phyloP scores from a whole-genome alignment of 176 grass and related monocot genomes.

The Paspalum vaginatum region DNA sequence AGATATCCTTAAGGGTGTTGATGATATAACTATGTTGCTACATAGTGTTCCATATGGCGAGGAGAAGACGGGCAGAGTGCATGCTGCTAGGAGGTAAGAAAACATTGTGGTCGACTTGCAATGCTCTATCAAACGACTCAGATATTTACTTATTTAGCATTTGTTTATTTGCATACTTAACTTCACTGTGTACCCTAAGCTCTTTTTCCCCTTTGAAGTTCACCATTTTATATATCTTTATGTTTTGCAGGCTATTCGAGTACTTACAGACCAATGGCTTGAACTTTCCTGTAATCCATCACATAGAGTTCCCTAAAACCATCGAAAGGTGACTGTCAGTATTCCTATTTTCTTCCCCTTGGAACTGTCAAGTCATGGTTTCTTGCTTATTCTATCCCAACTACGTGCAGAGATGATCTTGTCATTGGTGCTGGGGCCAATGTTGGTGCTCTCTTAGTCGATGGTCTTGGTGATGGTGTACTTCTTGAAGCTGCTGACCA shows the following conservation, averaged over 20 bases:
- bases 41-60: slow-evolving; percentile 77
- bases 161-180: slow-evolving; percentile 15
- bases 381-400: slow-evolving; percentile 42
- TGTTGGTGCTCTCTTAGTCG: slow-evolving; percentile 85
- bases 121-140: background rate
- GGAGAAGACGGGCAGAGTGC: slow-evolving; percentile 81
- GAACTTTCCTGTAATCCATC: slow-evolving; percentile 90
- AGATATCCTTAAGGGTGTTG: slow-evolving; percentile 72
- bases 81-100: slow-evolving; percentile 81
- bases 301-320: slow-evolving; percentile 75
- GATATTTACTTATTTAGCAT: background rate
- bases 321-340: slow-evolving; percentile 53
- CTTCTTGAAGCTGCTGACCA: slow-evolving; percentile 82
- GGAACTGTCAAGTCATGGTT: background rate
- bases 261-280: slow-evolving; percentile 76
- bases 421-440: slow-evolving; percentile 89
- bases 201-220: slow-evolving; percentile 5
- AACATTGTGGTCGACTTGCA: background rate
- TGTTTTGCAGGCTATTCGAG: slow-evolving; percentile 82
- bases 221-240: slow-evolving; percentile 23
- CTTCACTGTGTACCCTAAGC: background rate
- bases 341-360: background rate
- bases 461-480: slow-evolving; percentile 93
- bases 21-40: slow-evolving; percentile 86
- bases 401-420: slow-evolving; percentile 77